Evolutionary conservation across 768 basidiomycete genomes (phyloP), one percentile per base, ranked within the genome.

Genomic region (Calocera cornea): DNA sequence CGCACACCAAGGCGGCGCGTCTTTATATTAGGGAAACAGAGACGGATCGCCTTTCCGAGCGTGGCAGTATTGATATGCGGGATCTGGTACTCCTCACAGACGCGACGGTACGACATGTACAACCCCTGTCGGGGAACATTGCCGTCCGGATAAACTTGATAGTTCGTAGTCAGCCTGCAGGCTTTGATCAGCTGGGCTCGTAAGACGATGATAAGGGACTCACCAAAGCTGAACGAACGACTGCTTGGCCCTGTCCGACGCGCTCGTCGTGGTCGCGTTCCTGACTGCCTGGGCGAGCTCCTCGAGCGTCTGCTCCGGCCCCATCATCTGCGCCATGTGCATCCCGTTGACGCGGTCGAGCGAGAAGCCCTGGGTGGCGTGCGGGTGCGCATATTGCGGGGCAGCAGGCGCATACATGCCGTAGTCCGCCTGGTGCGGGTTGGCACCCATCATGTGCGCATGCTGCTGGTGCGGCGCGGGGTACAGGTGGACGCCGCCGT

Each of bases 1-100:
- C 94, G 81, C 68, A 92, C 92, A 68, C 94, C 94, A 68, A 97
- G 78, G 68, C 94, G 88, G 71, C 94, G 83, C 64, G 94, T 95
- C 83, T 93, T 95, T 83, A 97, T 94, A 70, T 89, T 90, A 64
- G 91, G 91, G 79, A 93, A 97, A 76, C 92, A 94, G 66, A 90
- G 84, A 70, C 92, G 84, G 74, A 97, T 93, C 54, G 93, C 92
- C 77, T 97, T 97, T 69, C 94, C 94, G 72, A 97, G 83, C 1
- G 93, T 93, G 71, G 94, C 94, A 40, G 93, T 92, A 81, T 95
- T 97, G 80, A 95, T 92, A 74, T 95, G 91, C 65, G 90, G 90
- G 69, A 94, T 90, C 65, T 89, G 89, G 78, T 94, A 92, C 77
- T 92, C 89, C 79, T 93, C 90, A 77, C 91, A 94, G 67, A 94